Evolutionary conservation across 164 flowering plant species (phyloP), one percentile per base, ranked within the genome.

Genomic region (Chimonanthus praecox): DNA sequence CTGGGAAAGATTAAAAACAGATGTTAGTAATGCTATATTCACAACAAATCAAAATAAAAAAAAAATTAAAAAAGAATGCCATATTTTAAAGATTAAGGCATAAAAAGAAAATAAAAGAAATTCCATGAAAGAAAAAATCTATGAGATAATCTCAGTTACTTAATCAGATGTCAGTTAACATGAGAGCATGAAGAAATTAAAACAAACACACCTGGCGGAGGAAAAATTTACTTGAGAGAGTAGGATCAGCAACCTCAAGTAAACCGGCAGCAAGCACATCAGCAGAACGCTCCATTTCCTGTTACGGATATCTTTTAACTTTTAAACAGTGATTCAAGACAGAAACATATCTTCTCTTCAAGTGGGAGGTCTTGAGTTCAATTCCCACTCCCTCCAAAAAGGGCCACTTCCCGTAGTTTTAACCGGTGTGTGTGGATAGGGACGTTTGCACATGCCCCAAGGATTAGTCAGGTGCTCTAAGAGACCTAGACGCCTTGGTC

Each of bases 281-380:
- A 71, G 94, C 90, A 71, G 99, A 95, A 44, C 95, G 86, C 78
- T 92, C 98, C 99, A 95, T 93, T 80, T 95, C 99, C 99, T 95
- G 84, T 69, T 79, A 71, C 13, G 44, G 13, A 54, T 6, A 66
- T 51, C 44, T 67, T 71, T 16, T 15, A n/a, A 20, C 18, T 15
- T 68, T 33, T 33, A 68, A 68, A 47, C 21, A 47, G 48, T 44
- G 15, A 18, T 7, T 2, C 33, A 7, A 68, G 20, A 54, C 15
- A 54, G 60, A 54, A 54, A 54, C 60, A 54, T 54, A 54, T 54
- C 60, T 11, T 33, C 33, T 33, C 33, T 33, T 33, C 33, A 33
- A 33, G 33, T 33, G 33, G 33, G 33, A 33, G 33, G 33, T 33
- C 33, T 33, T 33, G 2, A 33, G 33, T 33, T 1, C 33, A 33